Evolutionary conservation across 2,329 filamentous ascomycete species (phyloP), one percentile per base, ranked within the genome.

Genomic region (Clarireedia sp.): DNA sequence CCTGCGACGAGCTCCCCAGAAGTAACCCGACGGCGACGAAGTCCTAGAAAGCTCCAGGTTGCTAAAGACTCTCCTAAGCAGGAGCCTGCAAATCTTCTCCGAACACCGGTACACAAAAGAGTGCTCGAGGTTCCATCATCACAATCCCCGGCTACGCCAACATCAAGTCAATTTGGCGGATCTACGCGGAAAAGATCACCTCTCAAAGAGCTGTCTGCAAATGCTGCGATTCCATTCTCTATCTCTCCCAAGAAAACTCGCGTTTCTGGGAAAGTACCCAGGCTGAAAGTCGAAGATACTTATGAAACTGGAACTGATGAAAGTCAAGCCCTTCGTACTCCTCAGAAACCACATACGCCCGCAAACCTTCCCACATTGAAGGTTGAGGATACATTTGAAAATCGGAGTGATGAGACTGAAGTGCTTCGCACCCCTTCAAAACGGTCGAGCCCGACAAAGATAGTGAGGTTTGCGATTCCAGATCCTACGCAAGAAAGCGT

Each of bases 121-220:
- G 33, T 54, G 21, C 51, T 46, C 3, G 67, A 69, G 41, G 67
- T 69, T 10, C 67, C 67, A 19, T 68, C 67, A 7, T 68, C 67
- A 23, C 62, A 69, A 55, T 69, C 67, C n/a, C 67, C 67, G 38
- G 60, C 58, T 16, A 68, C 67, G 2, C 67, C 67, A 48, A 16
- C 63, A 8, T 67, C 64, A 12, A 41, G 62, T 8, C 60, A 56
- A 44, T 60, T 59, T n/a, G 47, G 51, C 57, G 49, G 54, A 26
- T 62, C 58, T 19, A n/a, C 48, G 16, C 50, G 41, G 45, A 55
- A 33, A 43, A 54, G 60, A 26, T 60, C 59, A 2, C 58, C 61
- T 12, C 47, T 68, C 2, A 60, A 55, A 41, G 62, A 65, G 26
- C 60, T 54, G 43, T 59, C 63, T 29, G 48, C 53, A 16, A 68